These are phyloP conservation scores for Tetragonia tetragonoides DNA, from an alignment of 148 eudicot genomes.

Conservation along the genomic window DNA sequence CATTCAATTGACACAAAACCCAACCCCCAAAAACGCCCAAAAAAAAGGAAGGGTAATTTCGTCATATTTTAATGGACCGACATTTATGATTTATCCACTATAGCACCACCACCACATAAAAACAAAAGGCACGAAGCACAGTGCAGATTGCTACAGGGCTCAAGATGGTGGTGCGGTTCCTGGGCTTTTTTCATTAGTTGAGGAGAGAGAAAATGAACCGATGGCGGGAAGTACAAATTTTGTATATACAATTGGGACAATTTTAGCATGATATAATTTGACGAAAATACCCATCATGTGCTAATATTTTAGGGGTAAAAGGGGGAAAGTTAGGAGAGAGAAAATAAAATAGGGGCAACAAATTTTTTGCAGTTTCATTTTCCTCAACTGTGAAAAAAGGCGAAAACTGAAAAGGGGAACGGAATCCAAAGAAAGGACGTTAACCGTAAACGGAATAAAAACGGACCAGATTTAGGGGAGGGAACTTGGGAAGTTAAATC, in stretches of 20 bases:
- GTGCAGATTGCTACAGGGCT: conserved; percentile 19
- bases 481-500: conserved; percentile 10
- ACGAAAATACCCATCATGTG: conserved; percentile 19
- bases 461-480: conserved; percentile 18
- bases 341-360: neutral
- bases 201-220: neutral
- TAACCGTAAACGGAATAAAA: conserved; percentile 39
- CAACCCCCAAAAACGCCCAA: neutral
- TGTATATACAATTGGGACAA: neutral
- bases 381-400: neutral
- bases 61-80: conserved; percentile 15
- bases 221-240: conserved; percentile 27
- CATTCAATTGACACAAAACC: neutral
- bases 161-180: conserved; percentile 11
- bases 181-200: neutral
- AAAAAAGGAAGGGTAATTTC: neutral
- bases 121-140: conserved; percentile 12
- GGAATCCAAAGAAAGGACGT: conserved; percentile 35
- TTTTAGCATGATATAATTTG: neutral
- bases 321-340: conserved; percentile 15
- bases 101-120: neutral
- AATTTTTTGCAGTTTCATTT: neutral
- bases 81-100: conserved; percentile 1
- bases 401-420: neutral
- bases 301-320: too few relatives aligned